These are phyloP conservation scores for Blepharisma stoltei DNA, from an alignment of 73 alveolate genomes.

Conservation along the genomic window DNA sequence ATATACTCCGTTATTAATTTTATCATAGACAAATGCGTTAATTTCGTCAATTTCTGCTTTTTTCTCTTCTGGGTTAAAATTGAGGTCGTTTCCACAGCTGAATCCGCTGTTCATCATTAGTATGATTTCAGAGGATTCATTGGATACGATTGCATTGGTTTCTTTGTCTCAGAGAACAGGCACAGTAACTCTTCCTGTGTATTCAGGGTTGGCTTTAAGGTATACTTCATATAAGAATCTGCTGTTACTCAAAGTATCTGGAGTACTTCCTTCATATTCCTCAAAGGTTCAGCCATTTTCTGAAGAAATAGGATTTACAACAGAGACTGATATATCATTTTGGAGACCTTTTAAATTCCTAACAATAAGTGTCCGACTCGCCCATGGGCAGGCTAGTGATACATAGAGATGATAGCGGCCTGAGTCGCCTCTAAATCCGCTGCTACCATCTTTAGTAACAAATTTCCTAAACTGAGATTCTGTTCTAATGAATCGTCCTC, in stretches of 20 bases:
- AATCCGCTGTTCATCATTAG: conserved; percentile 32
- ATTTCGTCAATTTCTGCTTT: conserved; percentile 34
- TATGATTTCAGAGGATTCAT: conserved; percentile 35
- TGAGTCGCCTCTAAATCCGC: neutral
- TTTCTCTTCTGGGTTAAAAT: conserved; percentile 29
- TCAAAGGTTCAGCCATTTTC: neutral
- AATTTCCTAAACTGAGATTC: neutral
- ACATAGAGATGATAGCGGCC: conserved; percentile 35
- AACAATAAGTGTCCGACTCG: conserved; percentile 25
- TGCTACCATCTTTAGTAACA: conserved; percentile 8
- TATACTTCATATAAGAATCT: conserved; percentile 3
- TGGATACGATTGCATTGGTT: conserved; percentile 29
- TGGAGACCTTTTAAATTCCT: conserved; percentile 41
- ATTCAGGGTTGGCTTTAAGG: conserved; percentile 1
- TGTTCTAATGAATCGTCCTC: neutral
- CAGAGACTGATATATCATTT: conserved; percentile 37
- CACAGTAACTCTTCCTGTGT: conserved; percentile 19
- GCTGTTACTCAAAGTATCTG: neutral
- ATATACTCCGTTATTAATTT: conserved; percentile 55
- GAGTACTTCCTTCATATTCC: conserved; percentile 22
- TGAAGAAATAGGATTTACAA: neutral
- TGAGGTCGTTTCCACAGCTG: neutral
- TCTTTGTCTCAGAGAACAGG: conserved; percentile 52
- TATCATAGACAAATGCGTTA: conserved; percentile 49
- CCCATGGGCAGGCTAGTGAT: conserved; percentile 53